phyloP scores from a whole-genome alignment of 2,329 filamentous ascomycete genomes.

The Pseudogymnoascus sp. region DNA sequence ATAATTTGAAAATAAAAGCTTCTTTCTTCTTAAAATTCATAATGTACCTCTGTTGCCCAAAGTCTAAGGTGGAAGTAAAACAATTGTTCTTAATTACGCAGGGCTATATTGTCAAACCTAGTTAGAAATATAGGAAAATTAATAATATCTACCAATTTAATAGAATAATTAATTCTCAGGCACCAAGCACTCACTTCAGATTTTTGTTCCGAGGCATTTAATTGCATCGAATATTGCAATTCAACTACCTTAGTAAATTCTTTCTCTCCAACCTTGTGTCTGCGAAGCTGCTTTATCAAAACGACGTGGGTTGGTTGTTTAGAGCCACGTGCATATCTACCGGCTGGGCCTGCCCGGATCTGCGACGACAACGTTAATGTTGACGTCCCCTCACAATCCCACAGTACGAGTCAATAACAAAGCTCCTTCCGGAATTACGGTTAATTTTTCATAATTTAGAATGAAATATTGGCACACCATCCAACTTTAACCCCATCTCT shows the following conservation, averaged over 20 bases:
- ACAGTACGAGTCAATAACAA: background rate
- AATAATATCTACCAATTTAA: background rate
- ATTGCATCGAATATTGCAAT: background rate
- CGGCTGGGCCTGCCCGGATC: background rate
- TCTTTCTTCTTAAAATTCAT: background rate
- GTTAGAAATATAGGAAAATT: background rate
- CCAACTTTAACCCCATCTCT: background rate
- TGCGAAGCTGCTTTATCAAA: background rate
- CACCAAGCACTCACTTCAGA: too few relatives aligned
- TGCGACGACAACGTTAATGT: background rate
- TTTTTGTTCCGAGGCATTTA: too few relatives aligned
- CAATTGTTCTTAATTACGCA: background rate
- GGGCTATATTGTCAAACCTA: background rate
- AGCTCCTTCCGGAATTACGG: background rate
- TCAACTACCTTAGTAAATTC: background rate
- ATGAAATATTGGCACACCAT: background rate
- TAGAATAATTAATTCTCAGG: background rate
- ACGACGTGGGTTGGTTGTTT: background rate
- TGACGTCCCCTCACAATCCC: background rate
- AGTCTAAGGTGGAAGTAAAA: background rate
- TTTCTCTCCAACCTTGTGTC: background rate
- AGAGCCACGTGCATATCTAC: background rate
- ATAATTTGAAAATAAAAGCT: background rate
- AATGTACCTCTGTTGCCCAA: background rate
- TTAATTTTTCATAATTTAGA: background rate